These are phyloP conservation scores for Suillus variegatus DNA, from an alignment of 768 basidiomycete species.

Conservation along the genomic window DNA sequence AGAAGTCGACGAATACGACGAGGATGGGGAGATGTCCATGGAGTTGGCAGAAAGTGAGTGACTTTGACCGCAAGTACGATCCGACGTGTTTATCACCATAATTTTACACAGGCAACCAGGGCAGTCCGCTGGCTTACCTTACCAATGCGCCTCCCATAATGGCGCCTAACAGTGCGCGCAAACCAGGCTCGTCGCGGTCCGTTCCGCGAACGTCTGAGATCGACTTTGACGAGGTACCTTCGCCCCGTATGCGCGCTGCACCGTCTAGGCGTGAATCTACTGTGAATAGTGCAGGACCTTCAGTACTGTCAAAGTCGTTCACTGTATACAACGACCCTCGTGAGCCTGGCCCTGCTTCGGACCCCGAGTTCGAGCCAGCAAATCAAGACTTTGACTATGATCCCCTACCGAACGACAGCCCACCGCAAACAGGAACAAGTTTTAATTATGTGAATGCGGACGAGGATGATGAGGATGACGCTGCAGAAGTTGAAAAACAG, in stretches of 20 bases:
- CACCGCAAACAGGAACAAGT: constrained; percentile 34
- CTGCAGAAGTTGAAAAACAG: constrained; percentile 35
- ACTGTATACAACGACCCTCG: constrained; percentile 6
- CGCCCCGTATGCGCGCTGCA: constrained; percentile 44
- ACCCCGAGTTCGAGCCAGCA: constrained; percentile 30
- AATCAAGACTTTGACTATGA: constrained; percentile 30
- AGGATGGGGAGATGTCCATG: constrained; percentile 78
- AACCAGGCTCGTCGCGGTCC: constrained; percentile 45
- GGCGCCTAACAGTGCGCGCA: constrained; percentile 38
- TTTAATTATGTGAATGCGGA: constrained; percentile 53
- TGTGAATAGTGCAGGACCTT: constrained; percentile 37
- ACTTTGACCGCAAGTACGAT: background rate
- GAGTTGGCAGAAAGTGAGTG: constrained; percentile 70
- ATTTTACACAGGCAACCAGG: constrained; percentile 26
- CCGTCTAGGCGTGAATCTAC: constrained; percentile 31
- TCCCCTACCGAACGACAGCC: constrained; percentile 22
- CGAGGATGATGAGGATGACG: constrained; percentile 39
- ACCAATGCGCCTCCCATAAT: constrained; percentile 35
- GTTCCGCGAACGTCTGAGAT: constrained; percentile 53
- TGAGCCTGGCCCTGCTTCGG: constrained; percentile 20
- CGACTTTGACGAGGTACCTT: constrained; percentile 65
- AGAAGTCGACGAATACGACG: constrained; percentile 44
- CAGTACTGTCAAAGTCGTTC: constrained; percentile 32
- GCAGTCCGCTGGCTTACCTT: constrained; percentile 38
- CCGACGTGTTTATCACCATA: constrained; percentile 8